Evolutionary conservation across 139 green algal genomes (phyloP), one percentile per base, ranked within the genome.

Genomic region (Spirogloea muscicola): DNA sequence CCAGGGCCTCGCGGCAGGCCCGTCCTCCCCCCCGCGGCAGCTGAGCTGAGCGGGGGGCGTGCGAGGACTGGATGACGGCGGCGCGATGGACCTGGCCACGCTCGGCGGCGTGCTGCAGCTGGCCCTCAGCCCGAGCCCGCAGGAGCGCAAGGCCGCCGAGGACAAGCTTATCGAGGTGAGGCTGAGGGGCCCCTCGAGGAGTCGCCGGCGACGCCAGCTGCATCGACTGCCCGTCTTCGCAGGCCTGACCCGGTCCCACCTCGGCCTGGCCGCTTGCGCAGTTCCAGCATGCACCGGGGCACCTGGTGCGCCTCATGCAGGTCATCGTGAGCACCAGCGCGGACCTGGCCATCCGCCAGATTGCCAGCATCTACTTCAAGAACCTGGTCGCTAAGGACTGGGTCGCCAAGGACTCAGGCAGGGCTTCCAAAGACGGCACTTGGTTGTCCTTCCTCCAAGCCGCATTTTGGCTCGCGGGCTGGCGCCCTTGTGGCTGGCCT

Each of bases 281-380:
- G 73, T 68, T 43, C 10, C 65, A 82, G 27, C 49, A 43, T 33
- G 49, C 21, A 6, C 68, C 58, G 9, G 92, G 91, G 0, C 85
- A 93, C 46, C 61, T 91, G 3, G 81, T 90, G 1, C 87, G 85
- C 52, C 82, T 98, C 58, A 83, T 98, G 75, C 86, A 88, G 1
- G 83, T 96, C 27, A 87, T 91, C 29, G 82, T 90, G 16, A 89
- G 92, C 70, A 77, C 84, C 9, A 65, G 71, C 0, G 37, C 94
- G 27, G 90, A 96, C 37, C 40, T 82, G 10, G 75, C 81, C 1
- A 83, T 96, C 1, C 84, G 92, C 6, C 94, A 96, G 74, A 83
- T 92, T 37, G 94, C 92, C 2, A 86, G 88, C 36, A 99, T 98
- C 77, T 78, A 85, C 3, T 93, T 99, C 77, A 99, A 99, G 58